Base-by-base conservation (phyloP, 306 rosid genomes). In the Luffa acutangula region DNA sequence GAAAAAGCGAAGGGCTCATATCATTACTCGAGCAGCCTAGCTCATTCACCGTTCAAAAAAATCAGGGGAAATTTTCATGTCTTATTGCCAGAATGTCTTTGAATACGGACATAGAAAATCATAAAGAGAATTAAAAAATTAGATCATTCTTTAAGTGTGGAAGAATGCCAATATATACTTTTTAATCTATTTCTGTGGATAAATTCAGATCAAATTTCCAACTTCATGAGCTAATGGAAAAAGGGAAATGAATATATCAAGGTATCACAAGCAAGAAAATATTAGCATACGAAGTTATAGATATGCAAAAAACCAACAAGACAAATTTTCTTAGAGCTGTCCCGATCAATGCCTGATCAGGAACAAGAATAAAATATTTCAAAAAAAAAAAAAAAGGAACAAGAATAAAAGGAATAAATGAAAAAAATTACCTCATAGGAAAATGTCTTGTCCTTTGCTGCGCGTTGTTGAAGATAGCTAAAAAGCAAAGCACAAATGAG, bases 381-480 rank as follows among this genome's bases (percentile, higher is more conserved):
- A n/a, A n/a, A n/a, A n/a, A n/a, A n/a, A n/a, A n/a, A 25, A 25
- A 25, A 25, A 25, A 25, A 43, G 53, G 58, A 49, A 71, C 34
- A 20, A 71, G 53, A 71, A 25, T 20, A 43, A 43, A 71, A 25
- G 43, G 7, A 6, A 78, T 31, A 33, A 8, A 31, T 12, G 74
- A 14, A 25, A 14, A 58, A 59, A 43, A 54, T 70, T 94, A 95
- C 98, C 98, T 95, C 98, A 8, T 90, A 95, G 6, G 98, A 85
- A 86, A 94, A 95, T 3, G 96, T 89, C 73, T 93, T 84, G 86
- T 92, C 97, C 90, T 89, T 92, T 56, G 56, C 81, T 4, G 88
- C 88, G 57, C 98, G 97, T 14, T 86, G 89, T 87, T 87, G 90
- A 85, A 95, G 93, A 91, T 92, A 95, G 85, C 98, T 95, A 85